These are phyloP conservation scores for Diaporthe humulicola DNA, from an alignment of 2,329 filamentous ascomycete genomes.

Conservation along the genomic window DNA sequence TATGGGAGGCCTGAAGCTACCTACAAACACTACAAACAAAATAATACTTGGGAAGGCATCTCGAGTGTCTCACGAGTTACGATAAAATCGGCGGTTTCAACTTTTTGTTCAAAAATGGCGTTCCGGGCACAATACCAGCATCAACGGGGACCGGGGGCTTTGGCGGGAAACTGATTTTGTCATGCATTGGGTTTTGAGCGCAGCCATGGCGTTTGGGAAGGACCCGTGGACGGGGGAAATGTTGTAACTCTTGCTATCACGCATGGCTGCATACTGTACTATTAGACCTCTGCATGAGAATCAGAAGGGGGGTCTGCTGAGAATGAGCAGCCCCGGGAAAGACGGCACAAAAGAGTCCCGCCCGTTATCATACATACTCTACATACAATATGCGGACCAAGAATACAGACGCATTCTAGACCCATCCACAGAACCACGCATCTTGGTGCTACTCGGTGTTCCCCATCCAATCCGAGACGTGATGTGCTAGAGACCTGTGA, in stretches of 20 bases:
- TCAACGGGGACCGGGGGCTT: not conserved
- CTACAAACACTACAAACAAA: not conserved
- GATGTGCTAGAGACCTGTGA: not conserved
- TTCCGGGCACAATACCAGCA: conserved; percentile 8
- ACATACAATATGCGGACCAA: conserved; percentile 3
- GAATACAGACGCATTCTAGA: conserved; percentile 25
- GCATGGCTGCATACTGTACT: conserved; percentile 29
- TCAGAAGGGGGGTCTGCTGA: not conserved
- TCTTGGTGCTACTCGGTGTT: not conserved
- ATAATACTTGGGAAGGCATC: not conserved
- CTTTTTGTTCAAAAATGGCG: not conserved
- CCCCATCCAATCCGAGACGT: conserved; percentile 3
- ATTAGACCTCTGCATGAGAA: conserved; percentile 24
- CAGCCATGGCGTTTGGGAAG: conserved; percentile 16
- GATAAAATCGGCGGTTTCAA: conserved; percentile 6
- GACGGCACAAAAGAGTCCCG: not conserved
- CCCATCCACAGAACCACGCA: not conserved
- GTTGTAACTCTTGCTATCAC: conserved; percentile 19
- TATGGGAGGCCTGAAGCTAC: conserved; percentile 32
- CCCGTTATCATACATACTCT: not conserved
- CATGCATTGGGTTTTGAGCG: conserved; percentile 26
- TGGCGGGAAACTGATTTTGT: conserved; percentile 12
- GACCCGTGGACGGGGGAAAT: not conserved
- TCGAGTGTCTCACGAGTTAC: conserved; percentile 9
- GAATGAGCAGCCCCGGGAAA: not conserved